Conservation (phyloP, 2,329 filamentous ascomycete genomes). For the Ascosphaera apis region DNA sequence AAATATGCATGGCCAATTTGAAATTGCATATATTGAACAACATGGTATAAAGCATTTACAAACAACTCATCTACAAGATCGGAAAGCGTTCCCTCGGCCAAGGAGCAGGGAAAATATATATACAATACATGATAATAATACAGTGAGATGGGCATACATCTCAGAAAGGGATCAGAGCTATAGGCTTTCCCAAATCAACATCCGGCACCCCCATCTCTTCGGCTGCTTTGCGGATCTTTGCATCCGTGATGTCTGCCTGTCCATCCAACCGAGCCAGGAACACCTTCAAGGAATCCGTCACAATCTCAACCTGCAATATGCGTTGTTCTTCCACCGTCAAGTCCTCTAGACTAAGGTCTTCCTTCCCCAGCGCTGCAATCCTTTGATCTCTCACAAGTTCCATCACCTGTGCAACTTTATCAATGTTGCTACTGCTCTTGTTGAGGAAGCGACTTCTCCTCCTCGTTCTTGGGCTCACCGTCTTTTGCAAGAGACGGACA, state of each 20-base stretch:
- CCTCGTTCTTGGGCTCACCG: neutral
- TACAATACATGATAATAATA: no score
- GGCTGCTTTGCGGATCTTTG: conserved; percentile 13
- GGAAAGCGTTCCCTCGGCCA: neutral
- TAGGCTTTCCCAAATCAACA: conserved; percentile 11
- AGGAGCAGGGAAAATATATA: no score
- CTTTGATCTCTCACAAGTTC: conserved; percentile 19
- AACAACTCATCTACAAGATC: no score
- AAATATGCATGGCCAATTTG: no score
- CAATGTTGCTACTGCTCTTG: conserved; percentile 20
- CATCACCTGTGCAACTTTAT: conserved; percentile 22
- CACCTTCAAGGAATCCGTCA: conserved; percentile 18
- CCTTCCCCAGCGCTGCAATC: conserved; percentile 11
- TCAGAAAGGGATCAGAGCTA: neutral
- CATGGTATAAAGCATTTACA: no score
- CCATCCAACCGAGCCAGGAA: conserved; percentile 16
- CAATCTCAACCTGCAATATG: conserved; percentile 20
- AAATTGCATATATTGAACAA: no score
- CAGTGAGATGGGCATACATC: no score
- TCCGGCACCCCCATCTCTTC: conserved; percentile 15
- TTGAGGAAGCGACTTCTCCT: neutral
- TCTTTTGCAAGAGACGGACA: conserved; percentile 16
- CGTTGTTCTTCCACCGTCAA: conserved; percentile 16
- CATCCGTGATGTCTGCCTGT: conserved; percentile 11
- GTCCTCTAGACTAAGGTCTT: conserved; percentile 14